phyloP scores from a whole-genome alignment of 495 filamentous ascomycete species.

The Terfezia boudieri region DNA sequence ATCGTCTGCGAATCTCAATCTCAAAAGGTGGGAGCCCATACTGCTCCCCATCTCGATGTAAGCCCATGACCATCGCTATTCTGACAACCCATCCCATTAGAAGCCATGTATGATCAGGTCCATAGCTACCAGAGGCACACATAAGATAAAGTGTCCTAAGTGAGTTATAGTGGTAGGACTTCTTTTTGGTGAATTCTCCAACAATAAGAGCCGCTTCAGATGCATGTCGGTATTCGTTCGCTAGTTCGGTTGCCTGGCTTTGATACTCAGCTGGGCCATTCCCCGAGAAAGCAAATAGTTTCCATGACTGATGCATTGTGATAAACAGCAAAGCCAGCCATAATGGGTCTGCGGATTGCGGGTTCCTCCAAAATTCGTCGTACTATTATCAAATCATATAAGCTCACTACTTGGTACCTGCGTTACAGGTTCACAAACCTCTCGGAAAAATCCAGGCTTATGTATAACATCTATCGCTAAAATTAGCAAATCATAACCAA shows the following conservation, averaged over 20 bases:
- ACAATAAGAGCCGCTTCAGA: slow-evolving; percentile 73
- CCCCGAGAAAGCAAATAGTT: slow-evolving; percentile 71
- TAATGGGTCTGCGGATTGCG: slow-evolving; percentile 51
- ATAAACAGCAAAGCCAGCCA: slow-evolving; percentile 82
- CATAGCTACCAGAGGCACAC: slow-evolving; percentile 60
- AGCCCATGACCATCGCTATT: slow-evolving; percentile 83
- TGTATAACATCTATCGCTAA: slow-evolving; percentile 51
- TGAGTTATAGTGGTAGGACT: slow-evolving; percentile 35
- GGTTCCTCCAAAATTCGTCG: slow-evolving; percentile 71
- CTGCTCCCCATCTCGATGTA: slow-evolving; percentile 73
- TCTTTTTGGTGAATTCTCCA: slow-evolving; percentile 75
- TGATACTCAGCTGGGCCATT: slow-evolving; percentile 76
- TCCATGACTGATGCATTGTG: slow-evolving; percentile 72
- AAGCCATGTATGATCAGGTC: slow-evolving; percentile 67
- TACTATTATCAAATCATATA: slow-evolving; percentile 33
- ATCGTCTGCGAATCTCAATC: slow-evolving; percentile 71
- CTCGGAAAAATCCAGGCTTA: slow-evolving; percentile 51
- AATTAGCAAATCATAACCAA: slow-evolving; percentile 25
- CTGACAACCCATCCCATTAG: slow-evolving; percentile 59
- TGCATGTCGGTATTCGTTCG: slow-evolving; percentile 51
- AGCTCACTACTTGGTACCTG: too few relatives aligned
- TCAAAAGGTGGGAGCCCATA: slow-evolving; percentile 67
- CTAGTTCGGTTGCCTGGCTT: slow-evolving; percentile 49
- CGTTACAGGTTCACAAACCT: not conserved
- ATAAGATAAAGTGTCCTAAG: slow-evolving; percentile 77